Conservation (phyloP, 148 eudicot genomes). For the Cornus suecica region DNA sequence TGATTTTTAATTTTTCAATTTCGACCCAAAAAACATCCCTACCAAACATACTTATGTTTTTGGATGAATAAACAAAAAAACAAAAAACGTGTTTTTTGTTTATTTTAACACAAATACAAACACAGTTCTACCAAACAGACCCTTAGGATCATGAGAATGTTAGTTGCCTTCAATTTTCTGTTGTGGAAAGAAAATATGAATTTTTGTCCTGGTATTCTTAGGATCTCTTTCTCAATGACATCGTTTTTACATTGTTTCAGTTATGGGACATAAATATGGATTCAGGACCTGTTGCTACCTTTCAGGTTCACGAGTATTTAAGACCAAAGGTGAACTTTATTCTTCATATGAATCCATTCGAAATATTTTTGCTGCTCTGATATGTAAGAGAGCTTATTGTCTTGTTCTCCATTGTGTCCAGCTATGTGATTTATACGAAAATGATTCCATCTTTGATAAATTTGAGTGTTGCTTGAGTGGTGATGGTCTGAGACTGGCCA, state of each 20-base stretch:
- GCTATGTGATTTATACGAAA: slow-evolving; percentile 89
- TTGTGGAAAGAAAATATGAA: not conserved
- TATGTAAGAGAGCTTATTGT: not conserved
- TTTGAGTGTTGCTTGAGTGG: slow-evolving; percentile 96
- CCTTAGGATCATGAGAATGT: not conserved
- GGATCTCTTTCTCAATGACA: slow-evolving; percentile 4
- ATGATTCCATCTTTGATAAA: slow-evolving; percentile 93
- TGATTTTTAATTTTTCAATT: no score
- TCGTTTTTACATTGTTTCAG: slow-evolving; percentile 43
- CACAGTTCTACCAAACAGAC: no score
- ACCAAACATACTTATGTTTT: no score
- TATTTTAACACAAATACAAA: no score
- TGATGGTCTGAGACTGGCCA: slow-evolving; percentile 74
- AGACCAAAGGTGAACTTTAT: slow-evolving; percentile 77
- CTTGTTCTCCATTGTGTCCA: slow-evolving; percentile 26
- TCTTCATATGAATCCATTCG: not conserved
- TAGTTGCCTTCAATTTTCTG: not conserved
- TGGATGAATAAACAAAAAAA: no score
- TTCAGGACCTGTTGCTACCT: slow-evolving; percentile 95
- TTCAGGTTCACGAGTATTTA: slow-evolving; percentile 88
- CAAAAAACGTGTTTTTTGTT: no score
- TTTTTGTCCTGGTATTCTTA: not conserved
- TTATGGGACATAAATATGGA: slow-evolving; percentile 99
- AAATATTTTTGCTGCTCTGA: not conserved
- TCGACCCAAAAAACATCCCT: no score